Percentiles rank a stretch among this genome's conserved stretches.
These are phyloP conservation scores for Dendrobium huoshanense DNA, from an alignment of 106 monocot genomes.

Conservation along the genomic window DNA sequence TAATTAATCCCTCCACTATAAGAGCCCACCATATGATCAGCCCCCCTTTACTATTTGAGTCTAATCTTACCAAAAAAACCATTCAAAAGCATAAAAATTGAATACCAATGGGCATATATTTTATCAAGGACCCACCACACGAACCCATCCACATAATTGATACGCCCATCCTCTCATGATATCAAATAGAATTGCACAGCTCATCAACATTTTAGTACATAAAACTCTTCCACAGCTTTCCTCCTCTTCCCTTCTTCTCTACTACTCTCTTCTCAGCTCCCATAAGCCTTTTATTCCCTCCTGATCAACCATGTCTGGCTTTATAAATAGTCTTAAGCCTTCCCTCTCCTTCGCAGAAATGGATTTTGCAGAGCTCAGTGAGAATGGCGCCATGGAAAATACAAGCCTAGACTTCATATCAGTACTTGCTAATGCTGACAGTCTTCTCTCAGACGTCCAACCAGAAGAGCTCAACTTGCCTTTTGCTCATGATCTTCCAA, in stretches of 20 bases:
- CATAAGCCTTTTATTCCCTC: background rate
- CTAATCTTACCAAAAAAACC: background rate
- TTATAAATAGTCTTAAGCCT: conserved; percentile 5
- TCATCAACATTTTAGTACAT: background rate
- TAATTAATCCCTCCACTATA: background rate
- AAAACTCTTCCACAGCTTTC: background rate
- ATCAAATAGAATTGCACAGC: conserved; percentile 1
- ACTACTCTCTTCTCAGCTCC: background rate
- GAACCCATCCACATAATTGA: background rate
- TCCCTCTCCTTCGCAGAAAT: conserved; percentile 22
- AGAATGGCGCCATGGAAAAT: conserved; percentile 12
- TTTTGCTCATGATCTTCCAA: conserved; percentile 4
- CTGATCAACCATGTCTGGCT: conserved; percentile 23
- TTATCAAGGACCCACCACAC: background rate
- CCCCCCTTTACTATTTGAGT: background rate
- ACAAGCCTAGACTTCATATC: conserved; percentile 4
- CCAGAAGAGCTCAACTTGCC: conserved; percentile 11
- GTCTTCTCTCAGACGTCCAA: background rate
- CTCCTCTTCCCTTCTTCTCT: background rate
- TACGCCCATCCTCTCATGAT: conserved; percentile 2
- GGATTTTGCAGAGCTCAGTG: conserved; percentile 23
- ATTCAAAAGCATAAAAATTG: conserved; percentile 1
- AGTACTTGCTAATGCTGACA: conserved; percentile 10
- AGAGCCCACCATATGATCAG: background rate
- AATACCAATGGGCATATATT: conserved; percentile 14